Conservation (phyloP, 768 basidiomycete genomes). For the Pulveroboletus sp. region DNA sequence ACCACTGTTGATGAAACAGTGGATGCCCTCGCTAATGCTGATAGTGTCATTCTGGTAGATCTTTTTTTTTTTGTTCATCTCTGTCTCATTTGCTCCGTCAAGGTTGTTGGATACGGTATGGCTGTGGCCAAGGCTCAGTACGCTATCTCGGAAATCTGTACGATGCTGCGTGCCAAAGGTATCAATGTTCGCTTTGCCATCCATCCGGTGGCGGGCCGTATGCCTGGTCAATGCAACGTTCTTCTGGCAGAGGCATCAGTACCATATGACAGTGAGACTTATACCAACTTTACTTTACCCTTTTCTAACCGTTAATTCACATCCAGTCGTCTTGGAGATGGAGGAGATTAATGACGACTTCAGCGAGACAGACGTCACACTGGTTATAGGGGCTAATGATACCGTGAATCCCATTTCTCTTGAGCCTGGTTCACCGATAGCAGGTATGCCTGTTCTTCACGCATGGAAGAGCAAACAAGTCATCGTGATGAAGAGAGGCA, state of each 20-base stretch:
- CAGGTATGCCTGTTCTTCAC: slow-evolving; percentile 89
- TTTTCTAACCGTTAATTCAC: not conserved
- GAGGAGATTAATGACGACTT: slow-evolving; percentile 95
- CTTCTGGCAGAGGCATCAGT: slow-evolving; percentile 86
- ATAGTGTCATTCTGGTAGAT: slow-evolving; percentile 74
- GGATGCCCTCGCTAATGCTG: slow-evolving; percentile 72
- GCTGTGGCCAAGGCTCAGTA: slow-evolving; percentile 90
- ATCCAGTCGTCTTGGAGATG: slow-evolving; percentile 82
- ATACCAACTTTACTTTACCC: not conserved
- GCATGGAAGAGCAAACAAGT: slow-evolving; percentile 94
- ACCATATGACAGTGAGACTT: slow-evolving; percentile 73
- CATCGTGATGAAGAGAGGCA: slow-evolving; percentile 88
- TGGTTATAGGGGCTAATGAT: slow-evolving; percentile 90
- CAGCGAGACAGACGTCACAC: slow-evolving; percentile 80
- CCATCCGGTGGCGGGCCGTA: slow-evolving; percentile 88
- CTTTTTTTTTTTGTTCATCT: not conserved
- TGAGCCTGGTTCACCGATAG: slow-evolving; percentile 82
- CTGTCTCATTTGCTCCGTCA: slow-evolving; percentile 5
- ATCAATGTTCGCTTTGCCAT: slow-evolving; percentile 83
- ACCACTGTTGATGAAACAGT: slow-evolving; percentile 79
- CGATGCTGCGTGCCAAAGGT: slow-evolving; percentile 66
- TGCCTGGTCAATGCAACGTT: slow-evolving; percentile 95
- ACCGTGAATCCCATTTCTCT: slow-evolving; percentile 90
- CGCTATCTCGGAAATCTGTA: slow-evolving; percentile 69
- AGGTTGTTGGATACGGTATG: slow-evolving; percentile 89